A percentile compares a stretch with the other conserved stretches of the same genome.
These are phyloP conservation scores for Bacterosira constricta DNA, from an alignment of 108 stramenopile species.

Conservation along the genomic window DNA sequence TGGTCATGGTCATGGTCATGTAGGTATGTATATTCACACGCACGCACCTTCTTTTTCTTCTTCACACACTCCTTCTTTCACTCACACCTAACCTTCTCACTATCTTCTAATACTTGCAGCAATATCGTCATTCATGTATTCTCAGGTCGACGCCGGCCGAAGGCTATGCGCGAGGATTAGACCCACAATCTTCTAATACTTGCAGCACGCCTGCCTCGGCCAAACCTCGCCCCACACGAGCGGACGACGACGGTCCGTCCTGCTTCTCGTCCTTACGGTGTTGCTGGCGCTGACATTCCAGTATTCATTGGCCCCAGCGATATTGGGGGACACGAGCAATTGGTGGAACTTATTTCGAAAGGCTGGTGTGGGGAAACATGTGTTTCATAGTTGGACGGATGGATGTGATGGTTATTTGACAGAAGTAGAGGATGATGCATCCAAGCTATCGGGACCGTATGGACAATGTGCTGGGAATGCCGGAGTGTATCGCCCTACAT, in stretches of 20 bases:
- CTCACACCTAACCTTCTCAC: too few relatives aligned
- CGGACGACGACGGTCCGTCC: slow-evolving; percentile 82
- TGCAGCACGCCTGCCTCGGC: slow-evolving; percentile 77
- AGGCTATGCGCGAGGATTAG: too few relatives aligned
- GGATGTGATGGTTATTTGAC: slow-evolving; percentile 62
- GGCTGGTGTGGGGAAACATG: slow-evolving; percentile 59
- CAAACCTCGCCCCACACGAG: slow-evolving; percentile 57
- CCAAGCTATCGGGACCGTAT: slow-evolving; percentile 17
- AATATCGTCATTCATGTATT: too few relatives aligned
- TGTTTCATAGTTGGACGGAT: slow-evolving; percentile 67
- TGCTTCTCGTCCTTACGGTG: slow-evolving; percentile 65
- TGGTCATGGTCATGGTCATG: too few relatives aligned
- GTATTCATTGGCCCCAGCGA: slow-evolving; percentile 73
- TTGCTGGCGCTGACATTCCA: slow-evolving; percentile 72
- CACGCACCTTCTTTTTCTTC: too few relatives aligned
- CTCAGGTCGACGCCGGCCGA: too few relatives aligned
- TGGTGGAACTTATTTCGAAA: slow-evolving; percentile 64
- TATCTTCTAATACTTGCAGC: too few relatives aligned
- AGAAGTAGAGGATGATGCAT: slow-evolving; percentile 32
- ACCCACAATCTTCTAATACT: too few relatives aligned
- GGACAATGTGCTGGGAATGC: slow-evolving; percentile 78
- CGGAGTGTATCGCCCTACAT: slow-evolving; percentile 84
- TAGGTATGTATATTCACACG: too few relatives aligned
- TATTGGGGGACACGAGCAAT: slow-evolving; percentile 42
- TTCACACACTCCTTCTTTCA: too few relatives aligned